These are phyloP conservation scores for Penicillium egyptiacum DNA, from an alignment of 495 filamentous ascomycete species.

Conservation along the genomic window DNA sequence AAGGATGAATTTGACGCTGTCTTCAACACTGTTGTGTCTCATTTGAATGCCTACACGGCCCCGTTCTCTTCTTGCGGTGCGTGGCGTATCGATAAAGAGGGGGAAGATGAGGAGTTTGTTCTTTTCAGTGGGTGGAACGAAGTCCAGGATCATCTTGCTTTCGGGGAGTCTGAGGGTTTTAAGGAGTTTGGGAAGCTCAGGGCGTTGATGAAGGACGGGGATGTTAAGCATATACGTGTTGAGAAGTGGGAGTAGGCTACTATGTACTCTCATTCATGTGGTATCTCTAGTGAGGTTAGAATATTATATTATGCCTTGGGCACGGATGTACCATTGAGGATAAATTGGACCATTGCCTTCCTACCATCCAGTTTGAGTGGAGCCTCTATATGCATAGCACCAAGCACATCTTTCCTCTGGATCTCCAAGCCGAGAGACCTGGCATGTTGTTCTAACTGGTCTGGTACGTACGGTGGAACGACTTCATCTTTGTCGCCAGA, in stretches of 20 bases:
- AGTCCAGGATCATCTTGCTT: slow-evolving; percentile 34
- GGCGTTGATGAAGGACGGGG: slow-evolving; percentile 30
- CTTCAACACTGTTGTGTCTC: slow-evolving; percentile 30
- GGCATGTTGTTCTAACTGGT: slow-evolving; percentile 44
- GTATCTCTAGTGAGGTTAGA: background rate
- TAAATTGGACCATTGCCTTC: slow-evolving; percentile 40
- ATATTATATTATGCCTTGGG: background rate
- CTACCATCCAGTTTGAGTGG: slow-evolving; percentile 42
- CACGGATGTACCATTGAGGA: slow-evolving; percentile 9
- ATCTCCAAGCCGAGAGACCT: slow-evolving; percentile 33
- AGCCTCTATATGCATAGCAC: slow-evolving; percentile 56
- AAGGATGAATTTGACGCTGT: slow-evolving; percentile 39
- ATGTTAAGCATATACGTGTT: slow-evolving; percentile 44
- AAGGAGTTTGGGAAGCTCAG: slow-evolving; percentile 37
- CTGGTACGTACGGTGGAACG: slow-evolving; percentile 58
- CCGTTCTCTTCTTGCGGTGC: slow-evolving; percentile 20
- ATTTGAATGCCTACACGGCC: slow-evolving; percentile 33
- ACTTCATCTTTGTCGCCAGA: slow-evolving; percentile 68
- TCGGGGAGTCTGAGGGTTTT: slow-evolving; percentile 38
- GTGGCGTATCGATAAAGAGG: slow-evolving; percentile 8
- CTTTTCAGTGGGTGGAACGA: slow-evolving; percentile 6
- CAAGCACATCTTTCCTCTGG: slow-evolving; percentile 35
- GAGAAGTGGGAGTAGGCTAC: slow-evolving; percentile 21
- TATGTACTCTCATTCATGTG: background rate
- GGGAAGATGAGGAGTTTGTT: slow-evolving; percentile 6